These are phyloP conservation scores for Peltaster fructicola DNA, from an alignment of 2,329 filamentous ascomycete genomes.

Conservation along the genomic window DNA sequence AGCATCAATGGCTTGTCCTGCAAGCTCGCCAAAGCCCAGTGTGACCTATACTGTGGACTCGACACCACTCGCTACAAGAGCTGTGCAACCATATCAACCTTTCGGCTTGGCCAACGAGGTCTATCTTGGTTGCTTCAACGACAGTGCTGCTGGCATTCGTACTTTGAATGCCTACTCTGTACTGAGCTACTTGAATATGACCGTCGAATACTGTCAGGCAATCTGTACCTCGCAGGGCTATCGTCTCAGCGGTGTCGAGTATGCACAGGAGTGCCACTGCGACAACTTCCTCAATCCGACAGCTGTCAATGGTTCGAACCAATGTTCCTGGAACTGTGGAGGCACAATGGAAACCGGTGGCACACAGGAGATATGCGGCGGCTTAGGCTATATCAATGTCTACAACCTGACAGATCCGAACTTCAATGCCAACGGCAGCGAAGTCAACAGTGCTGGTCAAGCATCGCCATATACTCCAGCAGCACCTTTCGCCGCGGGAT, in stretches of 20 bases:
- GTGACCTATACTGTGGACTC: constrained; percentile 15
- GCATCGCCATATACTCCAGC: constrained; percentile 7
- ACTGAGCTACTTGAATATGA: constrained; percentile 15
- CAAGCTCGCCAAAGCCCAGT: constrained; percentile 8
- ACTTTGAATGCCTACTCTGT: constrained; percentile 11
- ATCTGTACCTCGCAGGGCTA: constrained; percentile 16
- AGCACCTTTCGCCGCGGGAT: constrained; percentile 11
- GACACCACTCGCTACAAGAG: constrained; percentile 13
- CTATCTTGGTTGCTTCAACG: constrained; percentile 21
- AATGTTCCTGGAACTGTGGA: constrained; percentile 13
- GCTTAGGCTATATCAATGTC: constrained; percentile 14
- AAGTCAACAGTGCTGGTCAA: constrained; percentile 9
- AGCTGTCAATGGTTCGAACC: constrained; percentile 6
- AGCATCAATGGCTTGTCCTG: constrained; percentile 14
- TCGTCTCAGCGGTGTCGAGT: constrained; percentile 16
- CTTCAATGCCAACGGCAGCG: constrained; percentile 10
- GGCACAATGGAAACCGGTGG: constrained; percentile 13
- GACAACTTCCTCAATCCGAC: constrained; percentile 17
- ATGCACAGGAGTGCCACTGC: constrained; percentile 18
- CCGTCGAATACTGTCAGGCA: constrained; percentile 17
- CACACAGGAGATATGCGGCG: constrained; percentile 15
- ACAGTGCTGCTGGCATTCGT: constrained; percentile 10
- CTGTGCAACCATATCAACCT: constrained; percentile 10
- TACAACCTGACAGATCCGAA: constrained; percentile 18
- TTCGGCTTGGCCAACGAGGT: constrained; percentile 9